Percentiles rank a stretch among this genome's conserved stretches.
These are phyloP conservation scores for Scheffersomyces spartinae DNA, from an alignment of 805 yeast species.

Conservation along the genomic window DNA sequence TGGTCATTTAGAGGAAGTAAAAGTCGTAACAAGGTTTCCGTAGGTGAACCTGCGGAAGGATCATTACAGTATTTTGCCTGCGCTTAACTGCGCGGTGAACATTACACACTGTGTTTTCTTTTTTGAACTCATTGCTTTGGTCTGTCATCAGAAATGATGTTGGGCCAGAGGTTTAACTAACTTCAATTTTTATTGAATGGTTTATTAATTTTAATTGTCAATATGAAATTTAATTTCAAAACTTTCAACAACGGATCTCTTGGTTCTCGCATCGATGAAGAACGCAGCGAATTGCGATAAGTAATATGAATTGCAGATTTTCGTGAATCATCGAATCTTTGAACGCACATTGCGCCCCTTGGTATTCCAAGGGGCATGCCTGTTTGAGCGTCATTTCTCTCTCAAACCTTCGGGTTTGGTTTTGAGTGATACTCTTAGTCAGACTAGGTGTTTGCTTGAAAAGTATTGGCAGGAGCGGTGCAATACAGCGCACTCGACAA, in stretches of 20 bases:
- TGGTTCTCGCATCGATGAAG: constrained; percentile 35
- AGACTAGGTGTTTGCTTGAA: constrained; percentile 16
- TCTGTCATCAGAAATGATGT: constrained; percentile 2
- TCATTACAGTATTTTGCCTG: constrained; percentile 20
- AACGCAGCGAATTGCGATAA: constrained; percentile 35
- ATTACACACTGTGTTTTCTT: constrained; percentile 5
- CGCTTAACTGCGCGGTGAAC: constrained; percentile 18
- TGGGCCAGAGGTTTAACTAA: constrained; percentile 5
- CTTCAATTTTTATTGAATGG: constrained; percentile 2
- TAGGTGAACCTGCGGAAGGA: constrained; percentile 31
- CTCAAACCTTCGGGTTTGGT: constrained; percentile 20
- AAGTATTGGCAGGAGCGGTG: constrained; percentile 12
- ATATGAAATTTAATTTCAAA: constrained; percentile 15
- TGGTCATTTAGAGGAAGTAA: constrained; percentile 35
- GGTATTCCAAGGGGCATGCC: constrained; percentile 28
- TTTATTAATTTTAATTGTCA: constrained; percentile 3
- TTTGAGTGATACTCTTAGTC: constrained; percentile 16
- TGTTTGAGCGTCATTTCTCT: constrained; percentile 30
- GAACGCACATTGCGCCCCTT: constrained; percentile 36
- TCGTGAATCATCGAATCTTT: constrained; percentile 34
- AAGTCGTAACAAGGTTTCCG: constrained; percentile 35
- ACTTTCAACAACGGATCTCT: constrained; percentile 32
- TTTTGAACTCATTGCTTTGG: constrained; percentile 4
- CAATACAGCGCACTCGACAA: constrained; percentile 2
- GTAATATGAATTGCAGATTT: constrained; percentile 26